Base-by-base conservation (phyloP, 1,284 basidiomycete species). In the Fistulinella cinereoalba region DNA sequence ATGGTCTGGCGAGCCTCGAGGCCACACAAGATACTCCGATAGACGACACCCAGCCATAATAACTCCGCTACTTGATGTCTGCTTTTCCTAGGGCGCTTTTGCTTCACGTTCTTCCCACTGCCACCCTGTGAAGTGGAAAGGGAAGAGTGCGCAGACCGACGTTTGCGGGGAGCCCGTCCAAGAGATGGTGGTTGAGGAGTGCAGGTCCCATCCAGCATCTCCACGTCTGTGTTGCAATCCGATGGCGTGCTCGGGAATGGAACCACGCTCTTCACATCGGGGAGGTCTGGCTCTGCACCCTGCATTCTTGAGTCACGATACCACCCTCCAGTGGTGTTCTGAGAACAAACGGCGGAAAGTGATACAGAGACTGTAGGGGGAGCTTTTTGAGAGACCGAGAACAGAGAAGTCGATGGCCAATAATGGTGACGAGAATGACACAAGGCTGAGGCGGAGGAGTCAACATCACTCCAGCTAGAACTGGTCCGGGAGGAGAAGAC, bases 11-110 rank as follows among this genome's bases (percentile, higher is more conserved):
- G 60, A 37, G 19, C 41, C 37, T 64, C 60, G 2, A 64, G 54
- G 27, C 55, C 51, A 18, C 55, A 49, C 15, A 59, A 45, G 47
- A 75, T 65, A 43, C 70, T 75, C 44, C 70, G 62, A 49, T 72
- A 70, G 36, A 76, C 56, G 7, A 71, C 60, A 1, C 68, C 70
- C 39, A 67, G 56, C 60, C 73, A 73, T 49, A 66, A 65, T 16
- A 71, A 54, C 41, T 76, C 73, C 15, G 62, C 63, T 1, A 65
- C 55, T 13, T 65, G 61, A 16, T 62, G 68, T 49, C 53, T 67
- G 44, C 61, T 64, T 55, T 66, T 73, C 44, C 62, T 65, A 13
- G 57, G 55, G 36, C 65, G 62, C 54, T 71, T 70, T 27, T 23
- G 53, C 29, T 48, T 62, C 16, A 32, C 16, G 32, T 55, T 49